Conservation (phyloP, 1,284 basidiomycete genomes). For the Megacollybia platyphylla region DNA sequence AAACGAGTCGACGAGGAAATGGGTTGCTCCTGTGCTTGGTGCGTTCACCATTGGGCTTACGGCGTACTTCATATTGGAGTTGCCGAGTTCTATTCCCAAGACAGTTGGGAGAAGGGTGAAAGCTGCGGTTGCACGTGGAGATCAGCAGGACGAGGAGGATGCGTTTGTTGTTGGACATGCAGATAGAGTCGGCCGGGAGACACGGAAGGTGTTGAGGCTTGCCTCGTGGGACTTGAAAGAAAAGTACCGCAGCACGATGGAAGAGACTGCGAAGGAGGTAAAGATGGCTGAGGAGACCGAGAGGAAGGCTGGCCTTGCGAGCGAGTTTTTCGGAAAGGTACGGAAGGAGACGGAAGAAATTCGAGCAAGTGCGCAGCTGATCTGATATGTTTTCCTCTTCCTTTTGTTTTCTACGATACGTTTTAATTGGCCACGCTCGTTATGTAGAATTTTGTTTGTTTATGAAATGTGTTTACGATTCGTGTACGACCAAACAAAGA, state of each 20-base stretch:
- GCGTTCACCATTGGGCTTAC: conserved; percentile 65
- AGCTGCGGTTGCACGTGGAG: conserved; percentile 34
- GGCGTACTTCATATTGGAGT: conserved; percentile 79
- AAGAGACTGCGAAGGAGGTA: conserved; percentile 69
- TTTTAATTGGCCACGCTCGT: no score
- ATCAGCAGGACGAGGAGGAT: conserved; percentile 23
- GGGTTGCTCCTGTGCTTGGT: conserved; percentile 81
- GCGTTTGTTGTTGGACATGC: conserved; percentile 63
- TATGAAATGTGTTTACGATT: no score
- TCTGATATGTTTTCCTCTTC: no score
- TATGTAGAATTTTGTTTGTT: no score
- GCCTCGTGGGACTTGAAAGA: conserved; percentile 90
- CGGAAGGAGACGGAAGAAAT: conserved; percentile 46
- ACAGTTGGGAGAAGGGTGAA: conserved; percentile 78
- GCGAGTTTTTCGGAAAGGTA: conserved; percentile 59
- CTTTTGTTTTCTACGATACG: no score
- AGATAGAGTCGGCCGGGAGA: conserved; percentile 71
- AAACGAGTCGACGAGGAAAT: conserved; percentile 75
- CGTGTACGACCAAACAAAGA: no score
- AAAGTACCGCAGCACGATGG: conserved; percentile 73
- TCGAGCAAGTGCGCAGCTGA: conserved; percentile 19
- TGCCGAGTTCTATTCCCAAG: conserved; percentile 85
- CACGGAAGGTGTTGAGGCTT: conserved; percentile 85
- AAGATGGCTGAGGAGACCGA: conserved; percentile 66
- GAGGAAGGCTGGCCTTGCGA: conserved; percentile 57